These are phyloP conservation scores for Pseudocercospora vitis DNA, from an alignment of 2,329 filamentous ascomycete species.

Conservation along the genomic window DNA sequence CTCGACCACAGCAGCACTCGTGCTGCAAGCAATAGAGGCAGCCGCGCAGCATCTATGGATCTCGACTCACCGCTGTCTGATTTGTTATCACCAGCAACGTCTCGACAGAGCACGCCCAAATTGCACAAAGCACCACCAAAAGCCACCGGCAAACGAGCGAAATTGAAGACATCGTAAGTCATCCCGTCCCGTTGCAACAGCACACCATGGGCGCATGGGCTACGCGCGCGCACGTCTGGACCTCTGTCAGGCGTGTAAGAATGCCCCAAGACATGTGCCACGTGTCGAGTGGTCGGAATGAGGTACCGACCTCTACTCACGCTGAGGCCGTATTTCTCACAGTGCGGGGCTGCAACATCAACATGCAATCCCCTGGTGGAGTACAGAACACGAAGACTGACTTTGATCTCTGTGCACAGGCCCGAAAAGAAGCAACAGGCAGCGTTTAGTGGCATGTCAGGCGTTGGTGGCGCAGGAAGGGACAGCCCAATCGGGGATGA, in stretches of 20 bases:
- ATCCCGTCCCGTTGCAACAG: conserved; percentile 10
- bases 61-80: conserved; percentile 39
- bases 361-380: conserved; percentile 5
- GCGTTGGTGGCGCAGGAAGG: conserved; percentile 61
- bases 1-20: conserved; percentile 29
- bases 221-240: background rate
- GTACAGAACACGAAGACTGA: conserved; percentile 27
- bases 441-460: conserved; percentile 67
- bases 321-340: conserved; percentile 14
- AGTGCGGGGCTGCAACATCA: conserved; percentile 26
- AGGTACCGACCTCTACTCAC: conserved; percentile 9
- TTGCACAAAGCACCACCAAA: conserved; percentile 29
- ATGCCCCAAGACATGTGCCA: conserved; percentile 5
- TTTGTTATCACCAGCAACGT: conserved; percentile 34
- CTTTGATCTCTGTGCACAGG: conserved; percentile 47
- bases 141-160: conserved; percentile 36
- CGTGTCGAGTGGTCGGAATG: conserved; percentile 29
- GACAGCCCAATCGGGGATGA: conserved; percentile 63
- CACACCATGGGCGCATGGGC: background rate
- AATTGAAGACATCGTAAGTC: conserved; percentile 44
- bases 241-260: background rate
- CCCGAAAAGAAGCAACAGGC: conserved; percentile 74
- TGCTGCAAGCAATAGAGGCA: conserved; percentile 24
- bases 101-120: conserved; percentile 34
- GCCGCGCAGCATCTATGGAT: conserved; percentile 31